phyloP scores from a whole-genome alignment of 1,284 basidiomycete species.

The Earliella scabrosa region DNA sequence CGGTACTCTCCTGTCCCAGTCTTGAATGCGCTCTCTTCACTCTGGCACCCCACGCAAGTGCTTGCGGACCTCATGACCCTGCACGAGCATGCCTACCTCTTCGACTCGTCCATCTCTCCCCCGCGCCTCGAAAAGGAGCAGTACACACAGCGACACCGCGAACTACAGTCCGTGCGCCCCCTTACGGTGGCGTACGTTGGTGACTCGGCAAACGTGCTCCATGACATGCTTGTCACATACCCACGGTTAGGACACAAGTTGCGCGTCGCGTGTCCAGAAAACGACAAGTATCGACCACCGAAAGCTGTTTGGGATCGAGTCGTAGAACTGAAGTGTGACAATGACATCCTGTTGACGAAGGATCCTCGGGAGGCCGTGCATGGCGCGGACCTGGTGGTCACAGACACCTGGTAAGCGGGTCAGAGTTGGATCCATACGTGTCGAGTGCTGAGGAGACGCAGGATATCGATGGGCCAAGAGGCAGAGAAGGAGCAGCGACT shows the following conservation, averaged over 20 bases:
- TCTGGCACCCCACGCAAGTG: slow-evolving; percentile 97
- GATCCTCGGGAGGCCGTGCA: slow-evolving; percentile 88
- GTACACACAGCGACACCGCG: neutral
- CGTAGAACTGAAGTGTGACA: slow-evolving; percentile 68
- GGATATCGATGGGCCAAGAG: slow-evolving; percentile 99
- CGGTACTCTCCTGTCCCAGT: slow-evolving; percentile 91
- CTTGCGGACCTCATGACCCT: slow-evolving; percentile 94
- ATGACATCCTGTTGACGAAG: slow-evolving; percentile 74
- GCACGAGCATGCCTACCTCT: slow-evolving; percentile 72
- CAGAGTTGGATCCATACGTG: neutral
- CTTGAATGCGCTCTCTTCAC: slow-evolving; percentile 92
- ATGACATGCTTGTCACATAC: slow-evolving; percentile 96
- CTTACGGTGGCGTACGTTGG: slow-evolving; percentile 94
- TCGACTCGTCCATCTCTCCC: slow-evolving; percentile 33
- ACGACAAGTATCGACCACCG: slow-evolving; percentile 75
- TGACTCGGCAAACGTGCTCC: slow-evolving; percentile 94
- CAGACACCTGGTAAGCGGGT: slow-evolving; percentile 85
- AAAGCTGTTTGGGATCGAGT: slow-evolving; percentile 82
- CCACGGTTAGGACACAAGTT: slow-evolving; percentile 91
- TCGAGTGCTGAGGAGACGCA: slow-evolving; percentile 34
- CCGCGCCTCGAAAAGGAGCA: neutral
- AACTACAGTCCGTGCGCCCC: slow-evolving; percentile 45
- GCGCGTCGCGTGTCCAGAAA: slow-evolving; percentile 79
- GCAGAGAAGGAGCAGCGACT: slow-evolving; percentile 90
- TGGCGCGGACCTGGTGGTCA: slow-evolving; percentile 92